Base-by-base conservation (phyloP, 192 early-diverging fungal genomes). In the Backusella mclennaniae region DNA sequence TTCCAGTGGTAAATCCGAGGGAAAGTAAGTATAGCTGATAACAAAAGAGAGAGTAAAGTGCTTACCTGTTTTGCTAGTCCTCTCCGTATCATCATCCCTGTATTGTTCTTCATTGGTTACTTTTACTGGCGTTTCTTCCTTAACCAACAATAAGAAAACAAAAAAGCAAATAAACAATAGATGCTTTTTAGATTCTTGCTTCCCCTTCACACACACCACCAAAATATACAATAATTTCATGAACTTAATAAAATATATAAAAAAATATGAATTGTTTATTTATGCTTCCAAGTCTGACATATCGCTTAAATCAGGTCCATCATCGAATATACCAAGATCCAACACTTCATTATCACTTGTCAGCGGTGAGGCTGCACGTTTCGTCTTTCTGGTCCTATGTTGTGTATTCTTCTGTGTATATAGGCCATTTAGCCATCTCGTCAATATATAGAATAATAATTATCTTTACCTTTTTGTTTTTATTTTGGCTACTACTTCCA, bases 121-220 rank as follows among this genome's bases (percentile, higher is more conserved):
- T 19, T 80, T 35, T 80, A 80, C 71, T 80, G 66, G 71, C 79
- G 79, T 63, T 77, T 80, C 69, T 76, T 80, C 49, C 69, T 71
- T 29, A 44, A 59, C 56, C 23, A 77, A 19, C n/a, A 71, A 35
- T 74, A 41, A 41, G 42, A 15, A 1, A 35, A 44, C 29, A 15
- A 33, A 31, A 23, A 12, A 49, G 41, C 19, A 44, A 44, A 70
- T n/a, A 9, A 52, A 26, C 11, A 56, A 56, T 56, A 56, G 53
- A 56, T 35, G 41, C 42, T 71, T 49, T 38, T 42, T 46, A 44
- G 36, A 42, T 1, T 46, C 44, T 11, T 66, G 9, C 11, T 66
- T 38, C 4, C 14, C 3, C 15, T 67, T 36, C 33, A 33, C 33
- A 33, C 26, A 33, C 2, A 33, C 5, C 35, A 68, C 35, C 17